Evolutionary conservation across 2,329 filamentous ascomycete genomes (phyloP).

Genomic region (Apiospora phragmitis): DNA sequence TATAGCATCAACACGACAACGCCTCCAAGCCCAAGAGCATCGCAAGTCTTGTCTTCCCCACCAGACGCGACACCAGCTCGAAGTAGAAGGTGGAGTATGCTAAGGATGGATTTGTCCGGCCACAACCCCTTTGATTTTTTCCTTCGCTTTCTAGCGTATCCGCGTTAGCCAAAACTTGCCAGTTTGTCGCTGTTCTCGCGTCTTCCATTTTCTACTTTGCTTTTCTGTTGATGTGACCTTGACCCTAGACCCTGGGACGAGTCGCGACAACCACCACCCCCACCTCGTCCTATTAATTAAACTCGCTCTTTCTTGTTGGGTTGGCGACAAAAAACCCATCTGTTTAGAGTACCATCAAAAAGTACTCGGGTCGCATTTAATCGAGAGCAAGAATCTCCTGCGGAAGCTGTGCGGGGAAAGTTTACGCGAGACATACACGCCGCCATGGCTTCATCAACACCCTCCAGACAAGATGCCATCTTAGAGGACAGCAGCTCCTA

Average conservation of each 20-base stretch:
- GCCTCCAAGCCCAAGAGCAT: neutral
- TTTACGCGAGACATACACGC: neutral
- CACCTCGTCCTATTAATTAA: neutral
- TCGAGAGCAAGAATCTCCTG: neutral
- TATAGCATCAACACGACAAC: neutral
- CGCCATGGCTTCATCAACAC: neutral
- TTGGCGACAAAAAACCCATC: neutral
- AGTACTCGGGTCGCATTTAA: neutral
- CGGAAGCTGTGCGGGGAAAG: neutral
- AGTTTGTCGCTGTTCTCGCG: neutral
- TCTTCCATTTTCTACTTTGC: neutral
- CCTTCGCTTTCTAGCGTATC: neutral
- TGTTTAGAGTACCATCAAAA: neutral
- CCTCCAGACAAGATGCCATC: neutral
- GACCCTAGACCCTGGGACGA: neutral
- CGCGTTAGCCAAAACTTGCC: neutral
- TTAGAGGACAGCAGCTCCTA: neutral
- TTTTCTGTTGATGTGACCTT: neutral
- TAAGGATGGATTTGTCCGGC: neutral
- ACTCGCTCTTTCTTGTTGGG: neutral
- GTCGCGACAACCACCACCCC: neutral
- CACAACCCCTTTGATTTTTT: neutral
- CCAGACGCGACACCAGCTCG: neutral
- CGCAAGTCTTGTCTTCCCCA: slow-evolving; percentile 4
- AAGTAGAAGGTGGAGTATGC: neutral